Evolutionary conservation across 2,329 filamentous ascomycete genomes (phyloP).

Genomic region (Penicillium nordicum): DNA sequence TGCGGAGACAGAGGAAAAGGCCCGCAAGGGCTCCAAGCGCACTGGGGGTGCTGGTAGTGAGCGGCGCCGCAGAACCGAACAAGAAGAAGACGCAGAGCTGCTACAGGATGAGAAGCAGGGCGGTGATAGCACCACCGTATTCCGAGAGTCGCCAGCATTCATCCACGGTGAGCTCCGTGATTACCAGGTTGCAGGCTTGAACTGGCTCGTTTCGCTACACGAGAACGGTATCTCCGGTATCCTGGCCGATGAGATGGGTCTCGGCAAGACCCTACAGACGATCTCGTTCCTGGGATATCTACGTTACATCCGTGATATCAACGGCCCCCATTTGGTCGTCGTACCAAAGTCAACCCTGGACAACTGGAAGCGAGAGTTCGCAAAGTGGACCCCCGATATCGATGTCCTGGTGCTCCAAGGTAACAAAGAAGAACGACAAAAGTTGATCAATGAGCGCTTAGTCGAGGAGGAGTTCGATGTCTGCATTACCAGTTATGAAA

Average conservation of each 20-base stretch:
- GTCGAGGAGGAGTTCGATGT: constrained; percentile 95
- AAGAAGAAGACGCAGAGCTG: constrained; percentile 93
- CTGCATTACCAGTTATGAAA: constrained; percentile 97
- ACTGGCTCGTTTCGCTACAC: constrained; percentile 96
- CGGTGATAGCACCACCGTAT: constrained; percentile 80
- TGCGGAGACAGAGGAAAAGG: constrained; percentile 63
- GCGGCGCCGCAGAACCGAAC: constrained; percentile 82
- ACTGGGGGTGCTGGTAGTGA: constrained; percentile 80
- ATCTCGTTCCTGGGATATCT: constrained; percentile 96
- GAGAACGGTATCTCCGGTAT: constrained; percentile 99
- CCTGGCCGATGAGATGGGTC: constrained; percentile 95
- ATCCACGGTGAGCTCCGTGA: constrained; percentile 88
- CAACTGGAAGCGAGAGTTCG: constrained; percentile 97
- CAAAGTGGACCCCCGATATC: constrained; percentile 90
- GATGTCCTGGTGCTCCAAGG: constrained; percentile 92
- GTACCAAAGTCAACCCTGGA: constrained; percentile 97
- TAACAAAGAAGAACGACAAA: constrained; percentile 85
- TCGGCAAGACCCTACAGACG: constrained; percentile 96
- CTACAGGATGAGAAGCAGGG: constrained; percentile 83
- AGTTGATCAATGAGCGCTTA: constrained; percentile 85
- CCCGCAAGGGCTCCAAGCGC: constrained; percentile 70
- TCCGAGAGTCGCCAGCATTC: constrained; percentile 89
- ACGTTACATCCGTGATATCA: constrained; percentile 83
- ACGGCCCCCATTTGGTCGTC: constrained; percentile 82
- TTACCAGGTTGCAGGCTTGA: constrained; percentile 91